Evolutionary conservation across 495 filamentous ascomycete genomes (phyloP).

Genomic region (Xylaria grammica): DNA sequence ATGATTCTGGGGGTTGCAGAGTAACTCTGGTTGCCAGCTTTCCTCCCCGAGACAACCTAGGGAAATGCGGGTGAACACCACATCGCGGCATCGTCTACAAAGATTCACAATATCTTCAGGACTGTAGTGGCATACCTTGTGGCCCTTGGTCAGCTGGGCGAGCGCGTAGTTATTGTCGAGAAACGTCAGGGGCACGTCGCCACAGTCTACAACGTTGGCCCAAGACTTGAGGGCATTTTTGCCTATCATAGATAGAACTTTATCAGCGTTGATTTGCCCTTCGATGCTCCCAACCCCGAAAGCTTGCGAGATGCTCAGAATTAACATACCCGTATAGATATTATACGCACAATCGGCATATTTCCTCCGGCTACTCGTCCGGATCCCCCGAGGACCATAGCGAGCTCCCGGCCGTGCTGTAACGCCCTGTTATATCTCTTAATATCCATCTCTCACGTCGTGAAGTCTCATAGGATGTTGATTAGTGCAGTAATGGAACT

Average conservation of each 20-base stretch:
- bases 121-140: conserved; percentile 28
- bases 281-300: not conserved
- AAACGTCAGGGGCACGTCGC: conserved; percentile 72
- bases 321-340: conserved; percentile 37
- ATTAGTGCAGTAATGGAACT: not conserved
- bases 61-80: not conserved
- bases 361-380: conserved; percentile 63
- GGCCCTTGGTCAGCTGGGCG: conserved; percentile 72
- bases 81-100: conserved; percentile 19
- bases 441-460: not conserved
- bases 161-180: conserved; percentile 77
- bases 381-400: conserved; percentile 81
- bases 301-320: not conserved
- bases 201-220: conserved; percentile 74
- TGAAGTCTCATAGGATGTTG: not conserved
- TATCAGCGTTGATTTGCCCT: not conserved
- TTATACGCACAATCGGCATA: conserved; percentile 32
- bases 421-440: conserved; percentile 31
- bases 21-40: conserved; percentile 38
- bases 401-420: conserved; percentile 72
- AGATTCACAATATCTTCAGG: not conserved
- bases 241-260: conserved; percentile 21
- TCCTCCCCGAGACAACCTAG: conserved; percentile 42
- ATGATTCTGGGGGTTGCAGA: conserved; percentile 59
- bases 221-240: conserved; percentile 59